A percentile compares a stretch with the other conserved stretches of the same genome.
phyloP scores from a whole-genome alignment of 805 yeast species.

The Brettanomyces bruxellensis region DNA sequence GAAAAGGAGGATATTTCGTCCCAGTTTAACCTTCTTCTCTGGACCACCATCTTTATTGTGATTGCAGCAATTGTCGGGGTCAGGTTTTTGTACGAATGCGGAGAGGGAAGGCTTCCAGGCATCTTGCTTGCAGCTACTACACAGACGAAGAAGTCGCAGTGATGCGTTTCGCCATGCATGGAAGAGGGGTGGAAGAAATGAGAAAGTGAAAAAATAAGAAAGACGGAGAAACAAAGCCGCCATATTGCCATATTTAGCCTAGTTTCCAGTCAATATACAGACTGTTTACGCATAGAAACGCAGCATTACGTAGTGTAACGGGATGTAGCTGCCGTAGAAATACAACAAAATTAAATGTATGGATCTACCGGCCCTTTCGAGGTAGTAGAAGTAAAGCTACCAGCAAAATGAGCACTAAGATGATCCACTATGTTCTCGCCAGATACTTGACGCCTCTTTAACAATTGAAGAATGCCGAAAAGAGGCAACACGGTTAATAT shows the following conservation, averaged over 20 bases:
- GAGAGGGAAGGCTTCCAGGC: slow-evolving; percentile 59
- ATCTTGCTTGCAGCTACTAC: slow-evolving; percentile 52
- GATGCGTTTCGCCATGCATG: not conserved
- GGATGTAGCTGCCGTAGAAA: not conserved
- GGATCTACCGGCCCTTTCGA: slow-evolving; percentile 64
- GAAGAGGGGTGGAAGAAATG: too few relatives aligned
- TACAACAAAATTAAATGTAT: slow-evolving; percentile 26
- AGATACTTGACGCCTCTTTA: slow-evolving; percentile 57
- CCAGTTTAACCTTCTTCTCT: slow-evolving; percentile 58
- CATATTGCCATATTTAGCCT: too few relatives aligned
- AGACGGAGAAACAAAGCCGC: too few relatives aligned
- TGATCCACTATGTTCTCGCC: slow-evolving; percentile 56
- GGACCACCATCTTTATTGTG: slow-evolving; percentile 48
- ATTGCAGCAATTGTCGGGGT: slow-evolving; percentile 41
- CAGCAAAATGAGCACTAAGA: slow-evolving; percentile 60
- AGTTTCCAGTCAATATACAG: not conserved
- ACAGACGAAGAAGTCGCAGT: slow-evolving; percentile 27
- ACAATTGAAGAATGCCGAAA: slow-evolving; percentile 21
- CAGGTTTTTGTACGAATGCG: slow-evolving; percentile 43
- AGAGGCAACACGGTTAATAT: slow-evolving; percentile 60
- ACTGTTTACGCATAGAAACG: too few relatives aligned
- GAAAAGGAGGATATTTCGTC: slow-evolving; percentile 58
- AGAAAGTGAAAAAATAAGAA: too few relatives aligned
- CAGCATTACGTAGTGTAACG: too few relatives aligned
- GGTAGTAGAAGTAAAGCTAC: slow-evolving; percentile 17